Evolutionary conservation across 2,329 filamentous ascomycete species (phyloP), one percentile per base, ranked within the genome.

Genomic region (Penicillium sp.): DNA sequence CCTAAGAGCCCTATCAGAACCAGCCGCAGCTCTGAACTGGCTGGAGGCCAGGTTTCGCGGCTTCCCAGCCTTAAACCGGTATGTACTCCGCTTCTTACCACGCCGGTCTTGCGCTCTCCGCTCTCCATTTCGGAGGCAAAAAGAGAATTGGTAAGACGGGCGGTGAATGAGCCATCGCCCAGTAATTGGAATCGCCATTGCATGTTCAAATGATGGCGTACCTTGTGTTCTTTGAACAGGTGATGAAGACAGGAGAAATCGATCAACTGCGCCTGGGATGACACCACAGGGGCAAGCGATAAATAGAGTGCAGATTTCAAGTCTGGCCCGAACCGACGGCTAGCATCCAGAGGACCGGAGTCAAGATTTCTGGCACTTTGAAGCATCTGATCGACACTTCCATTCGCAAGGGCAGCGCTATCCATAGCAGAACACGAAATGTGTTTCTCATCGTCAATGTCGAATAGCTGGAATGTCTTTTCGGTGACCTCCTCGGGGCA

Each of bases 1-100:
- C 83, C 81, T 6, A 97, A 76, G 1, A 97, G 82, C 0, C 91
- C 91, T 82, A 92, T 95, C 15, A 99, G 78, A 0, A 90, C 90
- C 4, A 97, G 79, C 8, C 91, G 85, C n/a, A 99, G 76, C 69
- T 97, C 94, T 0, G 92, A 97, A 69, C 90, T 95, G 20, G 91
- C 91, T 4, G 94, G 94, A 21, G 94, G 94, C 94, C 94, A 97
- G 26, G 81, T 90, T 49, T 90, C 85, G 62, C 91, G 84, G 2
- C 84, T 84, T n/a, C 89, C 89, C 0, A 97, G 78, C 33, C 91
- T 87, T 33, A 97, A 78, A 1, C 94, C 93, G 79, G 96, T 93
- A 12, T 84, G 76, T 51, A 86, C 83, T 42, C 89, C 87, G 39
- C 83, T 83, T 7, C 86, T 82, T 37, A 89, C 84, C 26, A 87